Evolutionary conservation across 768 basidiomycete genomes (phyloP).

Genomic region (Tephrocybe sp.): DNA sequence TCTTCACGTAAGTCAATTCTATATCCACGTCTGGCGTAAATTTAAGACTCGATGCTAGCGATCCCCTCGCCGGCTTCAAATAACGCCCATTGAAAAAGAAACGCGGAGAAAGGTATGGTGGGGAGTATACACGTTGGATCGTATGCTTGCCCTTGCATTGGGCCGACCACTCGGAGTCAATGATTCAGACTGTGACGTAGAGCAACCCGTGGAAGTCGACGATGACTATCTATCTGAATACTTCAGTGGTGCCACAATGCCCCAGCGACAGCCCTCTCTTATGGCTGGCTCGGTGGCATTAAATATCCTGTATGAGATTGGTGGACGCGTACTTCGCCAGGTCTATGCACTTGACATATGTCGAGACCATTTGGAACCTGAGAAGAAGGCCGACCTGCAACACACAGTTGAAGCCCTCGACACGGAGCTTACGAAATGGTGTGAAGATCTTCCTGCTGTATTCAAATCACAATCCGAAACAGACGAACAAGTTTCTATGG

Average conservation of each 20-base stretch:
- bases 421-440: conserved; percentile 77
- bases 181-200: conserved; percentile 89
- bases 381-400: conserved; percentile 76
- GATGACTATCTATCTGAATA: conserved; percentile 76
- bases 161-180: conserved; percentile 88
- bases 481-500: conserved; percentile 83
- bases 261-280: conserved; percentile 58
- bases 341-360: conserved; percentile 82
- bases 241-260: conserved; percentile 61
- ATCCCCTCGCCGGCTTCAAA: conserved; percentile 71
- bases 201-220: conserved; percentile 80
- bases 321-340: conserved; percentile 76
- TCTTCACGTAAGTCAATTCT: conserved; percentile 67
- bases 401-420: conserved; percentile 78
- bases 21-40: conserved; percentile 17
- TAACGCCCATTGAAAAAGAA: conserved; percentile 82
- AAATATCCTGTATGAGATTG: conserved; percentile 80
- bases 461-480: conserved; percentile 77
- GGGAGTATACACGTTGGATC: conserved; percentile 87
- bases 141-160: conserved; percentile 89
- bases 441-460: conserved; percentile 68
- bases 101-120: conserved; percentile 92
- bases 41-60: conserved; percentile 47
- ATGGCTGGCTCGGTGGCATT: conserved; percentile 84
- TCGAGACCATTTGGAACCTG: conserved; percentile 71